A percentile compares a stretch with the other conserved stretches of the same genome.
Evolutionary conservation across 345 rosid genomes (phyloP).

Genomic region (Salix exigua): DNA sequence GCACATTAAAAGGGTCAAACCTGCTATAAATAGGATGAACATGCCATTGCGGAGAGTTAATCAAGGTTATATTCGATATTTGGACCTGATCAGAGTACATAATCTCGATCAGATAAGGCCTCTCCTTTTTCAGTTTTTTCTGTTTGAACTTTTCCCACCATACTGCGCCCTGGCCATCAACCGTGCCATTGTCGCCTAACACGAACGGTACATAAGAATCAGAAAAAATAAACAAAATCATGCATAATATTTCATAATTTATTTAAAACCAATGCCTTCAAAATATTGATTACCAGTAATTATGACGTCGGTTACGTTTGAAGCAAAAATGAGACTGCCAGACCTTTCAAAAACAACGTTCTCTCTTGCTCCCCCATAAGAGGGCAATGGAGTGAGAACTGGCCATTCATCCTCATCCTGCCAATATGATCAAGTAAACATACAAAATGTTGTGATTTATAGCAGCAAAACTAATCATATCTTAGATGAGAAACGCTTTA

Average conservation of each 20-base stretch:
- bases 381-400: slow-evolving; percentile 46
- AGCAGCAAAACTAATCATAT: too few species aligned
- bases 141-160: slow-evolving; percentile 64
- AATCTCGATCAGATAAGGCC: slow-evolving; percentile 57
- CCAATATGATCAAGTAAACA: not conserved
- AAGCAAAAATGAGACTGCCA: slow-evolving; percentile 61
- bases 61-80: slow-evolving; percentile 50
- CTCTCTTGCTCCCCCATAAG: slow-evolving; percentile 71
- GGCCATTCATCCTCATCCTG: slow-evolving; percentile 88
- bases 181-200: slow-evolving; percentile 59
- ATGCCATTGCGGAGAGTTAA: slow-evolving; percentile 58
- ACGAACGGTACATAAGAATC: not conserved
- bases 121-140: slow-evolving; percentile 33
- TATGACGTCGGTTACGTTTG: slow-evolving; percentile 72
- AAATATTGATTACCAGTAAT: slow-evolving; percentile 50
- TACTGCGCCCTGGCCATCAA: slow-evolving; percentile 57
- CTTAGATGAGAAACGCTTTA: too few species aligned
- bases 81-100: slow-evolving; percentile 35
- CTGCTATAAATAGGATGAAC: slow-evolving; percentile 63
- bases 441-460: too few species aligned
- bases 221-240: too few species aligned
- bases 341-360: slow-evolving; percentile 43
- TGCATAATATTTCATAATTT: not conserved
- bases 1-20: slow-evolving; percentile 16
- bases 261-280: too few species aligned